Evolutionary conservation across 371 early-diverging fungal species (phyloP), one percentile per base, ranked within the genome.

Genomic region (Actinomucor elegans): DNA sequence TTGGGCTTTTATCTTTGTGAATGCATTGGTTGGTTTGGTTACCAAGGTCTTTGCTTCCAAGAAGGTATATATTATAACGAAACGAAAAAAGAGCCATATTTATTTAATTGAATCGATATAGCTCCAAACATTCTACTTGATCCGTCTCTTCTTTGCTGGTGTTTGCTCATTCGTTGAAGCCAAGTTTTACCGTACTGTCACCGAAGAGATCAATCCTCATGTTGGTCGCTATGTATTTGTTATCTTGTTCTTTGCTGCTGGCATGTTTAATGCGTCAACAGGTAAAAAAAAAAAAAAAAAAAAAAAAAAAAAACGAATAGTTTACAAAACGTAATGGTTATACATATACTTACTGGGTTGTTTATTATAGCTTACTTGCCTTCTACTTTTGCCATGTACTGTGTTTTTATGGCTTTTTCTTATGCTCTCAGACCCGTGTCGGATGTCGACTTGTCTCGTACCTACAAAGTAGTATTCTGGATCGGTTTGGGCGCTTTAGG

Each of bases 301-400:
- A 20, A n/a, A n/a, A n/a, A n/a, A n/a, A n/a, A n/a, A n/a, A n/a
- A n/a, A n/a, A n/a, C n/a, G n/a, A n/a, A n/a, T n/a, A n/a, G n/a
- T n/a, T n/a, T n/a, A n/a, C n/a, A n/a, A n/a, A n/a, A n/a, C n/a
- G n/a, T n/a, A n/a, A n/a, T n/a, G 1, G 23, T 3, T 1, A n/a
- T 17, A 18, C 17, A 21, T 47, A n/a, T 8, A 9, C 11, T 11
- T 29, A 10, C n/a, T 18, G 15, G 6, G 37, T n/a, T 11, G 14
- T 14, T 32, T 9, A 28, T 24, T 32, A 46, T 50, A 86, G 94
- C 97, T 8, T 86, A 83, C 58, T 74, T 98, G 12, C 98, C 98
- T 0, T 92, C 95, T 3, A 83, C 92, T 8, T 94, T 96, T 73
- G 87, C 94, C 51, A 98, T 97, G 98, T 87, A 84, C 56, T 71